Base-by-base conservation (phyloP, 108 stramenopile species). In the Cyclotella distinguenda region DNA sequence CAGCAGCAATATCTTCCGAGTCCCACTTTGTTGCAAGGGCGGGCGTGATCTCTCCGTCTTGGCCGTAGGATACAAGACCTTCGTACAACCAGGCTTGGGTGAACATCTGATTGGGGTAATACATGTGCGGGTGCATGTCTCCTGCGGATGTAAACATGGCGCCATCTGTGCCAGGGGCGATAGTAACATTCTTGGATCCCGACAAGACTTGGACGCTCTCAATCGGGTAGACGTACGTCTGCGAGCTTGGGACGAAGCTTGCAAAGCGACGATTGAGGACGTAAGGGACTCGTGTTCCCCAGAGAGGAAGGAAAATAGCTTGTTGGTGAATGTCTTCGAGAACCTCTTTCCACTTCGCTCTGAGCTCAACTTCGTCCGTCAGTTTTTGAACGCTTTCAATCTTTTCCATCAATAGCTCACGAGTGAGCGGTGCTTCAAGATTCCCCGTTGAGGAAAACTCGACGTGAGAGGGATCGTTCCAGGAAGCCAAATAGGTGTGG, bases 1-100 rank as follows among this genome's bases (percentile, higher is more conserved):
- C 82, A 13, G 46, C 45, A 1, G 23, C 62, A 25, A 26, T 11
- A 9, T 49, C 18, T 55, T 74, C 72, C 10, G 47, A 42, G 7
- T 32, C 49, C 86, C 86, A 88, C 10, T 56, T 26, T 9, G 64
- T 63, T 50, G 80, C 86, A 6, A 88, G 73, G 9, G 78, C 55
- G n/a, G 80, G 84, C 0, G 67, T 38, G 49, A 85, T 79, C 30
- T 64, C 59, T 2, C 84, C 84, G 32, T 79, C 84, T 31, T 81
- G 65, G 6, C 84, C 84, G 43, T 86, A 88, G 16, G 49, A 46
- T 10, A 86, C 83, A 11, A 86, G 78, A 8, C 82, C 82, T 70
- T 86, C 86, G 70, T 84, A 86, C 26, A 86, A 72, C 86, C 86
- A 86, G 48, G 53, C 74, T 31, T 74, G 72, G 5, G 78, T 67